These are phyloP conservation scores for Funneliformis mosseae DNA, from an alignment of 192 early-diverging fungal species.

Conservation along the genomic window DNA sequence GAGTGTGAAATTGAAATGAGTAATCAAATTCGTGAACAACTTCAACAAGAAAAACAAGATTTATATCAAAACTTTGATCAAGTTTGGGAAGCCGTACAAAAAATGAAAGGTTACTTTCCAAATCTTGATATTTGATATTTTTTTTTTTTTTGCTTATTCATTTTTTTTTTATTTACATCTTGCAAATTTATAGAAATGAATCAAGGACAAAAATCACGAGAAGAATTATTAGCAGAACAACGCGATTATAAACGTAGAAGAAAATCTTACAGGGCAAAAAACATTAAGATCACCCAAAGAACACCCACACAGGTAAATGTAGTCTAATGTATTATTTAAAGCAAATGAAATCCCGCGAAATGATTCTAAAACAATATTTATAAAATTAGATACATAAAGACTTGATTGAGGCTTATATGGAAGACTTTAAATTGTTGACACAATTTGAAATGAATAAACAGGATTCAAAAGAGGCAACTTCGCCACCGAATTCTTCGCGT, in stretches of 20 bases:
- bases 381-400: constrained; percentile 24
- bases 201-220: constrained; percentile 30
- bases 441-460: constrained; percentile 22
- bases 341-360: neutral
- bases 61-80: constrained; percentile 33
- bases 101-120: constrained; percentile 25
- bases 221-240: constrained; percentile 33
- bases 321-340: neutral
- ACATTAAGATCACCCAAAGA: constrained; percentile 32
- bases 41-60: constrained; percentile 13
- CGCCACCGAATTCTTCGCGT: neutral
- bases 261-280: constrained; percentile 38
- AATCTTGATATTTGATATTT: neutral
- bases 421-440: constrained; percentile 32
- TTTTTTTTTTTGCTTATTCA: neutral
- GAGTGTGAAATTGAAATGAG: neutral
- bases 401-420: constrained; percentile 33
- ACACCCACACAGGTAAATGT: constrained; percentile 35
- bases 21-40: constrained; percentile 24
- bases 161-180: neutral
- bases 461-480: neutral
- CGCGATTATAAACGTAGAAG: constrained; percentile 38
- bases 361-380: neutral
- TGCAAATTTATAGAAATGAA: constrained; percentile 15
- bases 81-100: constrained; percentile 33